Evolutionary conservation across 2,329 filamentous ascomycete genomes (phyloP).

Genomic region (Colletotrichum tropicale): DNA sequence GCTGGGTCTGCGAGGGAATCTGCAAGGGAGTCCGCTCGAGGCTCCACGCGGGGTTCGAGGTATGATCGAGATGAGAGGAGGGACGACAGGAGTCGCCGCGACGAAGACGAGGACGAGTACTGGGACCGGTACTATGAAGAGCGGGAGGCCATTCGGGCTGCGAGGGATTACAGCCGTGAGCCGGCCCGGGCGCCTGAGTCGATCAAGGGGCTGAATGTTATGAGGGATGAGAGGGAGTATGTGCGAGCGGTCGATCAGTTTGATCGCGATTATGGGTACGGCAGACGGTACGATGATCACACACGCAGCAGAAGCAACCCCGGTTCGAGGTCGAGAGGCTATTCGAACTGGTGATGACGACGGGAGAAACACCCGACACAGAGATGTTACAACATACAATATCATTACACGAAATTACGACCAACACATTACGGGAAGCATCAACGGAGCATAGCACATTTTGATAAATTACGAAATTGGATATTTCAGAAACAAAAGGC

Average conservation of each 20-base stretch:
- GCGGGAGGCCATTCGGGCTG: neutral
- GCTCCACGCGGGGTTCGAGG: neutral
- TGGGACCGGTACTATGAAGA: constrained; percentile 3
- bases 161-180: constrained; percentile 8
- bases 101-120: constrained; percentile 6
- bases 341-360: neutral
- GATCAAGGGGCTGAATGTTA: neutral
- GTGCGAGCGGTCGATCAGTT: neutral
- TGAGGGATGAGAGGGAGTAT: neutral
- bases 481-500: neutral
- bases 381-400: neutral
- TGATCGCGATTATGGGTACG: constrained; percentile 4
- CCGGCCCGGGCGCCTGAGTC: neutral
- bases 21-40: neutral
- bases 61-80: neutral
- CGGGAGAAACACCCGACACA: neutral
- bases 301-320: constrained; percentile 14
- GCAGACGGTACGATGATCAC: neutral
- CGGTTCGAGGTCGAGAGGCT: neutral
- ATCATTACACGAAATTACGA: neutral
- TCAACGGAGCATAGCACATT: neutral
- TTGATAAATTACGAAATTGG: neutral
- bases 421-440: neutral
- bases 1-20: neutral
- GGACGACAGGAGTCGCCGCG: neutral